Percentiles rank a stretch among this genome's conserved stretches.
These are phyloP conservation scores for Lepraria neglecta DNA, from an alignment of 495 filamentous ascomycete species.

Conservation along the genomic window DNA sequence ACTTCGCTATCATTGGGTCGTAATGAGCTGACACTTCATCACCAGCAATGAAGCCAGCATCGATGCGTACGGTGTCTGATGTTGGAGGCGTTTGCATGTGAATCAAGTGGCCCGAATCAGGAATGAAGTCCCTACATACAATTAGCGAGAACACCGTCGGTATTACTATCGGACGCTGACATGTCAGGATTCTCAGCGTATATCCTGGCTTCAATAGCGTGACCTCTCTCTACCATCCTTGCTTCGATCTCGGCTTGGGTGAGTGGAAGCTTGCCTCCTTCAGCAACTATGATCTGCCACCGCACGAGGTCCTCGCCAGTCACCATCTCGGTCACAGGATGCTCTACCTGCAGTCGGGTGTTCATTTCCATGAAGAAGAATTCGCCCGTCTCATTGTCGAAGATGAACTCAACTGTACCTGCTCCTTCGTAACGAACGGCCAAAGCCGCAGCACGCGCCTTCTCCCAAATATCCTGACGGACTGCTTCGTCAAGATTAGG, in stretches of 20 bases:
- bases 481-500: conserved; percentile 73
- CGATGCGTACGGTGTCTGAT: conserved; percentile 71
- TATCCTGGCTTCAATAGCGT: conserved; percentile 91
- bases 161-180: conserved; percentile 16
- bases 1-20: conserved; percentile 97
- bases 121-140: conserved; percentile 67
- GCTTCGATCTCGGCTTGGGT: conserved; percentile 76
- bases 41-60: conserved; percentile 84
- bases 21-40: conserved; percentile 94
- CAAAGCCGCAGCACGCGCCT: conserved; percentile 79
- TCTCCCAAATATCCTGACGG: conserved; percentile 85
- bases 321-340: conserved; percentile 95
- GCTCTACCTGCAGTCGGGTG: conserved; percentile 91
- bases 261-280: conserved; percentile 78
- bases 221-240: conserved; percentile 66
- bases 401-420: conserved; percentile 97
- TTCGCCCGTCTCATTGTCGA: conserved; percentile 86
- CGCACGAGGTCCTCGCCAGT: conserved; percentile 91
- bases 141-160: background rate
- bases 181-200: conserved; percentile 89
- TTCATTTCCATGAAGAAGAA: conserved; percentile 99
- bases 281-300: conserved; percentile 92
- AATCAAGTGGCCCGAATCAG: conserved; percentile 82
- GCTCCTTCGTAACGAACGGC: conserved; percentile 95
- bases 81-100: conserved; percentile 70